Evolutionary conservation across 495 filamentous ascomycete species (phyloP).

Genomic region (Penicillium dipodomyicola): DNA sequence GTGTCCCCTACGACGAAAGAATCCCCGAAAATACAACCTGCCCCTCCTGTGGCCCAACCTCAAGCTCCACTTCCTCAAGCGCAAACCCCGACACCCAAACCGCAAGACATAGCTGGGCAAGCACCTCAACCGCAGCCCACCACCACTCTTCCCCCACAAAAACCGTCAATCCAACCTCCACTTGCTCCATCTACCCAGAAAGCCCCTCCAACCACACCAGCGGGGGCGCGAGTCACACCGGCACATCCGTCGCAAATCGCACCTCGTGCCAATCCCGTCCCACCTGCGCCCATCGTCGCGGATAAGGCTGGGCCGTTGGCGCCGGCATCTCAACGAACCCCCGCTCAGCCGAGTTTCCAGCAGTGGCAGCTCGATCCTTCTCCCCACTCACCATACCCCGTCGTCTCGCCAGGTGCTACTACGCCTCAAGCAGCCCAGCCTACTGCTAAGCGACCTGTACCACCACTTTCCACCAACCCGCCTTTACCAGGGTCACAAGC

Average conservation of each 20-base stretch:
- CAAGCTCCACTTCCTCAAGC: constrained; percentile 11
- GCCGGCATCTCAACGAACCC: constrained; percentile 23
- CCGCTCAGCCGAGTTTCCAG: constrained; percentile 39
- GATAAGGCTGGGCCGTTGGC: constrained; percentile 19
- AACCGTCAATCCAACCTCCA: constrained; percentile 33
- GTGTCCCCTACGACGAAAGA: constrained; percentile 13
- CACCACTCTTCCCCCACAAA: constrained; percentile 36
- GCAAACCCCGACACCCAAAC: constrained; percentile 15
- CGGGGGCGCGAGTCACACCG: constrained; percentile 20
- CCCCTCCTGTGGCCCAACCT: constrained; percentile 11
- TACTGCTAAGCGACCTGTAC: constrained; percentile 22
- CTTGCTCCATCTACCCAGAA: constrained; percentile 27
- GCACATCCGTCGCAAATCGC: constrained; percentile 30
- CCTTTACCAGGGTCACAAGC: not conserved
- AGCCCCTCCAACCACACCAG: constrained; percentile 21
- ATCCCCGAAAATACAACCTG: constrained; percentile 11
- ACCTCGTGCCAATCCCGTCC: constrained; percentile 20
- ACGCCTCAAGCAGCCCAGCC: constrained; percentile 17
- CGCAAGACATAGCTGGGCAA: constrained; percentile 29
- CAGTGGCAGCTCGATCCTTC: constrained; percentile 42
- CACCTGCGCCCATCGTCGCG: constrained; percentile 16
- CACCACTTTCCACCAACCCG: constrained; percentile 14
- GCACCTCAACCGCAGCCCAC: constrained; percentile 29
- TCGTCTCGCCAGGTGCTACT: constrained; percentile 21
- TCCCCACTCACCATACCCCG: constrained; percentile 41